phyloP scores from a whole-genome alignment of 106 monocot genomes.

The Alisma plantagoaquatica region DNA sequence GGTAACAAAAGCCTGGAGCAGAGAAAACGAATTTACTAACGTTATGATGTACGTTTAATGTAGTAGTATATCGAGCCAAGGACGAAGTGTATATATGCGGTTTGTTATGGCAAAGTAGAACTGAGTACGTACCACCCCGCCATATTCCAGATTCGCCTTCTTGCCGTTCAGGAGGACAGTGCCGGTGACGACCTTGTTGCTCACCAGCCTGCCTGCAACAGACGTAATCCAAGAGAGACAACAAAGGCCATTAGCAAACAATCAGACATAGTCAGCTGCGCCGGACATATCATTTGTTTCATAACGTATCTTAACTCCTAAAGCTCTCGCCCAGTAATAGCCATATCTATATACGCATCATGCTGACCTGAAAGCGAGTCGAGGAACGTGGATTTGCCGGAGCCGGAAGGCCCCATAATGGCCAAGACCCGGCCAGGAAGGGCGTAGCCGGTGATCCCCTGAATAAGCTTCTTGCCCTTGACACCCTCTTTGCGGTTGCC shows the following conservation, averaged over 20 bases:
- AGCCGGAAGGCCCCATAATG: conserved; percentile 86
- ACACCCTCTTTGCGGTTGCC: conserved; percentile 23
- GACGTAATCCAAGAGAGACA: too few species aligned
- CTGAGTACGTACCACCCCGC: conserved; percentile 55
- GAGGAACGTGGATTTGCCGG: conserved; percentile 58
- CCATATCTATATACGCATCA: too few species aligned
- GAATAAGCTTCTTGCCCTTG: conserved; percentile 42
- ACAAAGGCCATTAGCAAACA: too few species aligned
- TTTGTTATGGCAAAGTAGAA: too few species aligned
- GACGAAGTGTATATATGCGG: too few species aligned
- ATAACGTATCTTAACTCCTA: too few species aligned
- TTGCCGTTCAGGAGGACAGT: conserved; percentile 62
- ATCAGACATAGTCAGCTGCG: too few species aligned
- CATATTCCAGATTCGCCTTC: conserved; percentile 64
- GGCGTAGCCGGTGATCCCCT: conserved; percentile 69
- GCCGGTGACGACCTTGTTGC: conserved; percentile 55
- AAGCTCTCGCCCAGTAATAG: not conserved
- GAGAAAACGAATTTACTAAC: too few species aligned
- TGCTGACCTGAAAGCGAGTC: conserved; percentile 61
- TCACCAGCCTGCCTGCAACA: conserved; percentile 72
- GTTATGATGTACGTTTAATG: too few species aligned
- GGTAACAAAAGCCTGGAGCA: conserved; percentile 65
- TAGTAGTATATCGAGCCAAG: too few species aligned
- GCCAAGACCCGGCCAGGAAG: conserved; percentile 73
- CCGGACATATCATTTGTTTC: too few species aligned